These are phyloP conservation scores for Globisporangium solare DNA, from an alignment of 352 stramenopile genomes.

Conservation along the genomic window DNA sequence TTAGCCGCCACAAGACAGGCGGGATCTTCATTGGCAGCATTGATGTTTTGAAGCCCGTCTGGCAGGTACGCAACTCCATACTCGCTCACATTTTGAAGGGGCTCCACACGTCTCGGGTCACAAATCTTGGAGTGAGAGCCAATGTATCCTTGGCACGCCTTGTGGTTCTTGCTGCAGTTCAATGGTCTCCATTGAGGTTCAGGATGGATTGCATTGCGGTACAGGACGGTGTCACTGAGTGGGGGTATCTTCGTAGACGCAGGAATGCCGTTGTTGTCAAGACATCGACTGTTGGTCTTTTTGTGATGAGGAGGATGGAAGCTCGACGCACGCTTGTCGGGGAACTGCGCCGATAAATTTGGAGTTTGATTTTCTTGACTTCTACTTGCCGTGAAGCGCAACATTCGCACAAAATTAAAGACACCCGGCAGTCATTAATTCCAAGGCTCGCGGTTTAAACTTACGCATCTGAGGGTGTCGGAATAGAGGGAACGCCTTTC, in stretches of 20 bases:
- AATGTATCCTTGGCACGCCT: not conserved
- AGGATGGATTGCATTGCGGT: constrained; percentile 18
- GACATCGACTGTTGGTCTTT: not conserved
- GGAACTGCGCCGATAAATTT: not conserved
- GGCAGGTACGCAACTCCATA: not conserved
- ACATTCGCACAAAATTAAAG: not conserved
- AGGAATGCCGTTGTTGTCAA: constrained; percentile 1
- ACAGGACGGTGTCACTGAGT: constrained; percentile 55
- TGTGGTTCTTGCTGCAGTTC: not conserved
- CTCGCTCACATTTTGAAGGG: no score
- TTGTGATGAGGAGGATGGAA: not conserved
- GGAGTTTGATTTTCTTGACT: not conserved
- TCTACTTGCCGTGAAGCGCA: not conserved
- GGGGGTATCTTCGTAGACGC: constrained; percentile 23
- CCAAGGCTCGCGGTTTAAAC: no score
- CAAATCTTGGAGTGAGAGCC: not conserved
- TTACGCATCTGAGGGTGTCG: not conserved
- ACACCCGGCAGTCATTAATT: no score
- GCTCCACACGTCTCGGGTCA: not conserved
- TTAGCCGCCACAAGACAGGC: not conserved
- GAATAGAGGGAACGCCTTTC: not conserved
- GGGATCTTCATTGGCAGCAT: no score
- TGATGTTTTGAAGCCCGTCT: no score
- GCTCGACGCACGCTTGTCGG: not conserved
- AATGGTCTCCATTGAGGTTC: not conserved